phyloP scores from a whole-genome alignment of 495 filamentous ascomycete species.

The Penicillium paxilli region DNA sequence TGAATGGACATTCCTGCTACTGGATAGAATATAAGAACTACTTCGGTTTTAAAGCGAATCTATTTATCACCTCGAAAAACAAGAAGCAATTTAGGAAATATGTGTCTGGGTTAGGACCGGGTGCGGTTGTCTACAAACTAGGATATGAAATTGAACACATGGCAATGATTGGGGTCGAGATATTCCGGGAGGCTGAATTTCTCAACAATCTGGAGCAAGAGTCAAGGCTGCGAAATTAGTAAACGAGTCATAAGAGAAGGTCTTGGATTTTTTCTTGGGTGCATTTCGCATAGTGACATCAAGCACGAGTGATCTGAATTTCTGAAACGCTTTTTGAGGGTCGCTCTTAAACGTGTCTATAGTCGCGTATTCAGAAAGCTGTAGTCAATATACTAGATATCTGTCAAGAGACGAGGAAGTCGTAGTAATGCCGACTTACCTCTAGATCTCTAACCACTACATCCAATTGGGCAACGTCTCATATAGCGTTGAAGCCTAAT shows the following conservation, averaged over 20 bases:
- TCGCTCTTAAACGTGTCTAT: no score
- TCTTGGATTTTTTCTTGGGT: no score
- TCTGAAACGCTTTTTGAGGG: no score
- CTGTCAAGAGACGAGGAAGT: no score
- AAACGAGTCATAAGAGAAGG: neutral
- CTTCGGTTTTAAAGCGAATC: constrained; percentile 6
- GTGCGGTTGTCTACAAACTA: constrained; percentile 3
- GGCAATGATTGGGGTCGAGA: neutral
- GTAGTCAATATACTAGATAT: no score
- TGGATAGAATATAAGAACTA: constrained; percentile 9
- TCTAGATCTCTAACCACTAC: no score
- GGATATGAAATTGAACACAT: constrained; percentile 6
- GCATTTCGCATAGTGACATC: no score
- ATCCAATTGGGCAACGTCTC: no score
- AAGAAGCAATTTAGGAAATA: constrained; percentile 10
- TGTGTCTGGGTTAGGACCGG: constrained; percentile 1
- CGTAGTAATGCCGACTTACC: no score
- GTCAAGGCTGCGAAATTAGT: neutral
- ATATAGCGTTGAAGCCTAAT: no score
- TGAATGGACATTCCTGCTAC: neutral
- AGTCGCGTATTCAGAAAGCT: no score
- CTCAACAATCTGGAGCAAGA: neutral
- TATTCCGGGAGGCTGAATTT: neutral
- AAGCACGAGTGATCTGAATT: no score
- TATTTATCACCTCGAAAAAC: constrained; percentile 6